Base-by-base conservation (phyloP, 176 grass and related monocot genomes). In the Typha latifolia region DNA sequence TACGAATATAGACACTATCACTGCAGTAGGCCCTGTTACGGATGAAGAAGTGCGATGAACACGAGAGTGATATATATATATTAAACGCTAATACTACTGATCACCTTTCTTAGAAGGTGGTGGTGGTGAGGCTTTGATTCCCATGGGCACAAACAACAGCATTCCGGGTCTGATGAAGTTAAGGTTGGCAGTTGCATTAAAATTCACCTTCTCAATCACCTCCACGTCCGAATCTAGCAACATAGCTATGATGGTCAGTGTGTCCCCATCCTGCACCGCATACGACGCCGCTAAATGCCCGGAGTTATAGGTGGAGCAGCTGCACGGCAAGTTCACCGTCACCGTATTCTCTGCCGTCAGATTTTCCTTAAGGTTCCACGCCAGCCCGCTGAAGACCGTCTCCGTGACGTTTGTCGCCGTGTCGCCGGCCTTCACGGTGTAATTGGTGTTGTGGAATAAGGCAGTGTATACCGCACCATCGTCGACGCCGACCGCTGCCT, bases 81-180 rank as follows among this genome's bases (percentile, higher is more conserved):
- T 57, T 2, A 18, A 21, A 57, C 19, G 6, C 52, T 57, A 57
- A 57, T 43, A 43, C 18, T 65, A 56, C 62, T 14, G 68, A 66
- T 89, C 52, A 80, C 87, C 74, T 80, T 79, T 82, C 5, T 67
- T 63, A 23, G 12, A 24, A 61, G 74, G 4, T 0, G 72, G 5
- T 48, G 61, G 26, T 9, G 47, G 12, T 4, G 47, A 49, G 9
- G 9, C n/a, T 62, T 51, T 22, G 67, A 71, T 62, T 66, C 77
- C 77, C 77, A 81, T 86, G 0, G 84, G 88, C 14, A 91, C 23
- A 65, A 86, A 86, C 34, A 91, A 80, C 47, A 78, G 5, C 78
- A 63, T 77, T 0, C 77, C 77, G 49, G 27, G 32, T 10, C 9
- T 66, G n/a, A 91, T 20, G 19, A 48, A 86, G 73, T 81, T 3